Evolutionary conservation across 257 asterid genomes (phyloP), one percentile per base, ranked within the genome.

Genomic region (Solanum acaule): DNA sequence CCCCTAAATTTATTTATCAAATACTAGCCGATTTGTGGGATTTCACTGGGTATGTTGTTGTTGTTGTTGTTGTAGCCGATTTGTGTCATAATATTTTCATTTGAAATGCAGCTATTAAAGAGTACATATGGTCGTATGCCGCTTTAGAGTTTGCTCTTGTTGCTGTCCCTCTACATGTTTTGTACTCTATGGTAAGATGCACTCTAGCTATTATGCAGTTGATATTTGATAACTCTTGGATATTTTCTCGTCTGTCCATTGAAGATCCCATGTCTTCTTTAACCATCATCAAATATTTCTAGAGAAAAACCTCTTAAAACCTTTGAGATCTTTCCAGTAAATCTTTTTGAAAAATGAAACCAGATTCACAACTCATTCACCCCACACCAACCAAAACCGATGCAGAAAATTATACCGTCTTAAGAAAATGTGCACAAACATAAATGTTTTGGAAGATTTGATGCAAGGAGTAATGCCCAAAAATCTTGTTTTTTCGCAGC

Each of bases 71-170:
- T n/a, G n/a, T 18, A 11, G 67, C 44, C 0, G 6, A 29, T 6
- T 56, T 15, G 63, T 15, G 84, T 27, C 20, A 67, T 87, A 82
- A 14, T 68, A 33, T 78, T 59, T 46, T 89, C 22, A 88, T 29
- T 87, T 89, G 88, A 70, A 77, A 82, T 93, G 93, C 99, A 97
- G 98, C 99, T 42, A 90, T 90, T 37, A 93, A 88, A 91, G 98
- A 95, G 92, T 93, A 94, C 89, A 87, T 92, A 90, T 96, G 98
- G 98, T 95, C 97, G 15, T 97, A 91, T 65, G 96, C 98, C 23
- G 97, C 98, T 88, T 92, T 97, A 35, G 98, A 97, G 88, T 97
- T 97, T 88, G 96, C 92, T 1, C 94, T 97, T 42, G 92, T 94
- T 76, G 96, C 97, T 86, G 75, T 93, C 89, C 82, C 89, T 40